Percentiles rank a stretch among this genome's conserved stretches.
These are phyloP conservation scores for Tubosaeta brunneosetosa DNA, from an alignment of 768 basidiomycete genomes.

Conservation along the genomic window DNA sequence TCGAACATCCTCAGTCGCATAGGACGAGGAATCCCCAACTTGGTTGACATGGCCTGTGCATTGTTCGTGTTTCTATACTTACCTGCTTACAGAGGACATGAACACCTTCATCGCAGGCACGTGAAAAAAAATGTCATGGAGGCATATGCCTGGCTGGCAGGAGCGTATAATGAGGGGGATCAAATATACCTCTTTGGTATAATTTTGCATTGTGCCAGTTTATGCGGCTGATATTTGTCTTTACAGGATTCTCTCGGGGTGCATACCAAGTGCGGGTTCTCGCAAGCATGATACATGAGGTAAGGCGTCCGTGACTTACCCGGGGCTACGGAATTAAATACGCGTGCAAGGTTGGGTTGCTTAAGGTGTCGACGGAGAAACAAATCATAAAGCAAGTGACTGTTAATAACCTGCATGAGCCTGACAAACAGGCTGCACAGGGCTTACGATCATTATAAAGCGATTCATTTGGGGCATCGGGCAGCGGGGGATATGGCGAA, in stretches of 20 bases:
- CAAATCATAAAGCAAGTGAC: too few species aligned
- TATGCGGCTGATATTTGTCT: neutral
- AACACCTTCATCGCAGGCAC: slow-evolving; percentile 26
- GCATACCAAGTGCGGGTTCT: slow-evolving; percentile 35
- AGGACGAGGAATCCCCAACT: slow-evolving; percentile 19
- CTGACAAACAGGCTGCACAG: neutral
- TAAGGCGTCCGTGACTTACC: neutral
- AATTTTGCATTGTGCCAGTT: neutral
- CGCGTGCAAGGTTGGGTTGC: too few species aligned
- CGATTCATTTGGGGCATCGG: too few species aligned
- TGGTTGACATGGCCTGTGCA: slow-evolving; percentile 36
- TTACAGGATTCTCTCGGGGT: slow-evolving; percentile 40
- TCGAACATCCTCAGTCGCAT: slow-evolving; percentile 21
- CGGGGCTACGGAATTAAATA: neutral
- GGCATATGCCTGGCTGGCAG: slow-evolving; percentile 32
- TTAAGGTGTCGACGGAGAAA: too few species aligned
- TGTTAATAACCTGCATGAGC: neutral
- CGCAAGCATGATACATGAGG: slow-evolving; percentile 28
- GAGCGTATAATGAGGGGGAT: slow-evolving; percentile 30
- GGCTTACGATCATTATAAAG: slow-evolving; percentile 8
- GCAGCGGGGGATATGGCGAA: too few species aligned
- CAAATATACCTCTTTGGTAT: slow-evolving; percentile 34
- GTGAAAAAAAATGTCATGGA: slow-evolving; percentile 32
- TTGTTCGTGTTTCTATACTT: slow-evolving; percentile 22
- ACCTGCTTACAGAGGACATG: neutral